phyloP scores from a whole-genome alignment of 768 basidiomycete species.

The Hygrophoropsis aurantiaca region DNA sequence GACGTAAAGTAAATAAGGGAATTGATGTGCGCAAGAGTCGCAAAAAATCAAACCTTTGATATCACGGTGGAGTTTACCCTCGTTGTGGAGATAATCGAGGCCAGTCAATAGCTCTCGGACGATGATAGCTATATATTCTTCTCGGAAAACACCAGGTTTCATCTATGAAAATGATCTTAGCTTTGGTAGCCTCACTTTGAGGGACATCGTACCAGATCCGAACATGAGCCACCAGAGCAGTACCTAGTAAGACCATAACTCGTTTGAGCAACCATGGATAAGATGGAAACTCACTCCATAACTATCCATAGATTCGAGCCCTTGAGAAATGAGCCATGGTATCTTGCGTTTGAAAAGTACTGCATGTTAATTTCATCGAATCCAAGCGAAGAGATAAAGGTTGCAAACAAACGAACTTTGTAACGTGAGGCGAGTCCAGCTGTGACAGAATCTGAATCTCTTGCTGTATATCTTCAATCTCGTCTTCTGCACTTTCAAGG shows the following conservation, averaged over 20 bases:
- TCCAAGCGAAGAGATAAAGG: slow-evolving; percentile 22
- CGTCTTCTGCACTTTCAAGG: slow-evolving; percentile 97
- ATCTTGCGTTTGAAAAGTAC: slow-evolving; percentile 48
- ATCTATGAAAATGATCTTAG: slow-evolving; percentile 53
- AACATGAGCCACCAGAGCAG: slow-evolving; percentile 97
- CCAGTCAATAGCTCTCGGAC: slow-evolving; percentile 89
- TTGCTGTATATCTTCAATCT: slow-evolving; percentile 99
- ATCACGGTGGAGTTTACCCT: slow-evolving; percentile 98
- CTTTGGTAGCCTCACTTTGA: slow-evolving; percentile 10
- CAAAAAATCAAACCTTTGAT: slow-evolving; percentile 80
- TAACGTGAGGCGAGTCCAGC: slow-evolving; percentile 93
- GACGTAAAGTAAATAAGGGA: not conserved
- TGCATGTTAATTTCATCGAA: slow-evolving; percentile 30
- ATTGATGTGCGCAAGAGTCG: not conserved
- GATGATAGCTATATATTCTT: slow-evolving; percentile 99
- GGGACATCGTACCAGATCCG: slow-evolving; percentile 73
- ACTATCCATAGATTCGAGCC: slow-evolving; percentile 98
- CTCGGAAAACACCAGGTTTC: slow-evolving; percentile 97
- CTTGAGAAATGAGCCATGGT: slow-evolving; percentile 95
- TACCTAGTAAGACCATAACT: slow-evolving; percentile 54
- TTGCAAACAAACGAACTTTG: slow-evolving; percentile 64
- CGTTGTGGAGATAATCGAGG: slow-evolving; percentile 91
- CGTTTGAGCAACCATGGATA: slow-evolving; percentile 10
- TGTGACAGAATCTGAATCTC: slow-evolving; percentile 98
- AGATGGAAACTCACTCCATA: slow-evolving; percentile 72